These are phyloP conservation scores for Leccinum variabile DNA, from an alignment of 1,284 basidiomycete genomes.

Conservation along the genomic window DNA sequence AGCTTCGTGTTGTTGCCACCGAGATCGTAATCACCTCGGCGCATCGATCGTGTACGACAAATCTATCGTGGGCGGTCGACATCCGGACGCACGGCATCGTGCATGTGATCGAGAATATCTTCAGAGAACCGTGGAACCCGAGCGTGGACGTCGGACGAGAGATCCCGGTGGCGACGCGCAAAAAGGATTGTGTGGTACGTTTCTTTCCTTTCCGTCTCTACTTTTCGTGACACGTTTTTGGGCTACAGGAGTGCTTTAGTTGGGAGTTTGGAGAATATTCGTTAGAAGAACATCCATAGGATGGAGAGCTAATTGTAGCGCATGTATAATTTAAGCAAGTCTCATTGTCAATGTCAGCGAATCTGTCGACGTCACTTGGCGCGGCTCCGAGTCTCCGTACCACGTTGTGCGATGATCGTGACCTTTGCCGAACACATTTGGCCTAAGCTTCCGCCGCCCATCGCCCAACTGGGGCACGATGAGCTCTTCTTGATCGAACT, in stretches of 20 bases:
- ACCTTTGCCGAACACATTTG: constrained; percentile 42
- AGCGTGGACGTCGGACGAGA: constrained; percentile 57
- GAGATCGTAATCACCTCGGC: constrained; percentile 58
- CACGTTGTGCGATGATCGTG: constrained; percentile 47
- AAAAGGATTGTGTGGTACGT: constrained; percentile 66
- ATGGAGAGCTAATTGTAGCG: background rate
- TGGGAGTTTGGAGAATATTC: constrained; percentile 68
- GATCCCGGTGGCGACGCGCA: constrained; percentile 50
- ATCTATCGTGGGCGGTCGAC: constrained; percentile 82
- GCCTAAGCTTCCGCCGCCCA: constrained; percentile 51
- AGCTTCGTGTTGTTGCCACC: constrained; percentile 19
- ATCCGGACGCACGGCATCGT: constrained; percentile 83
- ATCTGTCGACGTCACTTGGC: background rate
- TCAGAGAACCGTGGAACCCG: constrained; percentile 74
- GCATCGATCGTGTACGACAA: constrained; percentile 88
- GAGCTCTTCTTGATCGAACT: constrained; percentile 75
- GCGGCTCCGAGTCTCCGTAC: background rate
- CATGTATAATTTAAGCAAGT: background rate
- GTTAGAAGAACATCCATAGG: background rate
- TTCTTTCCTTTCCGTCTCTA: background rate
- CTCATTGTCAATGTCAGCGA: background rate
- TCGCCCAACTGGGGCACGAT: constrained; percentile 66
- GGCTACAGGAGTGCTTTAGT: constrained; percentile 59
- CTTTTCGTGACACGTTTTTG: background rate
- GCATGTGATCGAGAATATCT: constrained; percentile 76